Evolutionary conservation across 2,329 filamentous ascomycete genomes (phyloP), one percentile per base, ranked within the genome.

Genomic region (Verticillium isaacii): DNA sequence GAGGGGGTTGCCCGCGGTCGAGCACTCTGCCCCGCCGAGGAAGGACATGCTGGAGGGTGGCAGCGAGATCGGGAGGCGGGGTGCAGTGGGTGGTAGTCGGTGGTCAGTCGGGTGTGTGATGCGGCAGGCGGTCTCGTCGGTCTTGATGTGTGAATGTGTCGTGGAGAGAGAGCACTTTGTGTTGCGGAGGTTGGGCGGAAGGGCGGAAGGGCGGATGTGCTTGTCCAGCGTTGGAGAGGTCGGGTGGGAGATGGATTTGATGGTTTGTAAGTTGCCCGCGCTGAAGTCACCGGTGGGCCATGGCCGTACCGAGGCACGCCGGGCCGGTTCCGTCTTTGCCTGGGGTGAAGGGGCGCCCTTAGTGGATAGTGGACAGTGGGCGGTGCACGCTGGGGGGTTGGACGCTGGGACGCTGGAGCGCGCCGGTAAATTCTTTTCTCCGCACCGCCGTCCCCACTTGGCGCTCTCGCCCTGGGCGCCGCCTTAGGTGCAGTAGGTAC

Each of bases 11-110:
- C 90, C 92, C 67, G 91, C 93, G 65, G 95, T 96, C 61, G 94
- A 98, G 84, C 95, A 99, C 80, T 98, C 95, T 69, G 94, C 91
- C 69, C 94, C 93, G 78, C 92, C 92, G 71, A 98, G 85, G 77
- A 99, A 98, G 61, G 94, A 97, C 94, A 99, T 98, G 68, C 65
- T 81, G 69, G 25, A 29, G 56, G 36, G 14, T 17, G 23, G 12
- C 23, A 32, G 57, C 7, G 37, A 39, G 34, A 36, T 41, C 12
- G 56, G 36, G 56, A 58, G 56, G 56, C 56, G 34, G 55, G 55
- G 55, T 58, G 36, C 14, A 11, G 34, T 25, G 5, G 7, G 39
- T 34, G 19, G 23, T 9, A 36, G 17, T 41, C 25, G 34, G 34
- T n/a, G 56, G 36, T 17, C 25, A 29, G 12, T 37, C 23, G 25